Percentiles rank a stretch among this genome's conserved stretches.
Conservation (phyloP, 2,329 filamentous ascomycete genomes). For the Stachybotrys chlorohalonatus region DNA sequence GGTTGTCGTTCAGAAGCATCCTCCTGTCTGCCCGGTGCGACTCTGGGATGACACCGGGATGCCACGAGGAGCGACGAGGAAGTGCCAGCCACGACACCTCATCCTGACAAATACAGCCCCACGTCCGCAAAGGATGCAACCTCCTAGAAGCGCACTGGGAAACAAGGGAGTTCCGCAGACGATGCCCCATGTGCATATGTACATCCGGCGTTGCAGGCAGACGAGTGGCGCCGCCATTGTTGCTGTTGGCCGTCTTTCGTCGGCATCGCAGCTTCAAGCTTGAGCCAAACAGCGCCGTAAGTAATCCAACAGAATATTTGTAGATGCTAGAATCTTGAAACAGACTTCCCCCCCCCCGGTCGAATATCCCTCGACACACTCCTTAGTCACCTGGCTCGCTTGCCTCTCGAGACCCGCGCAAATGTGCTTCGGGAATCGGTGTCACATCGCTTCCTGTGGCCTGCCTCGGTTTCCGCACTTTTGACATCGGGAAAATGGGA, state of each 20-base stretch:
- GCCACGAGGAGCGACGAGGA: background rate
- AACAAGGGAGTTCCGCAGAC: too few species aligned
- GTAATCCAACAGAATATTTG: too few species aligned
- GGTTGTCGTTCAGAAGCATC: background rate
- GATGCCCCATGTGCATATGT: background rate
- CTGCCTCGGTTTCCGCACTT: background rate
- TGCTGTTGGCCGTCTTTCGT: background rate
- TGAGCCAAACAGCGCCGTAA: too few species aligned
- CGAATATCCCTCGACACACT: background rate
- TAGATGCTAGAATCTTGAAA: too few species aligned
- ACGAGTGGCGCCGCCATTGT: background rate
- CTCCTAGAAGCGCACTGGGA: background rate
- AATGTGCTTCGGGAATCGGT: background rate
- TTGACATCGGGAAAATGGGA: background rate
- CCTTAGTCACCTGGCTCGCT: too few species aligned
- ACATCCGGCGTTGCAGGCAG: background rate
- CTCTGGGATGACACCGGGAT: background rate
- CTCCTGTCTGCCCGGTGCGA: background rate
- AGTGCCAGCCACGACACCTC: background rate
- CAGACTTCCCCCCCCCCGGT: too few species aligned
- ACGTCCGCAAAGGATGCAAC: background rate
- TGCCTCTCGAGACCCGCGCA: background rate
- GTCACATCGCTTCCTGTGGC: background rate
- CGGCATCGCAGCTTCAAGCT: background rate
- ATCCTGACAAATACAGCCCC: background rate